A percentile compares a stretch with the other conserved stretches of the same genome.
phyloP scores from a whole-genome alignment of 1,284 basidiomycete species.

The Ceratobasidium theobromae region DNA sequence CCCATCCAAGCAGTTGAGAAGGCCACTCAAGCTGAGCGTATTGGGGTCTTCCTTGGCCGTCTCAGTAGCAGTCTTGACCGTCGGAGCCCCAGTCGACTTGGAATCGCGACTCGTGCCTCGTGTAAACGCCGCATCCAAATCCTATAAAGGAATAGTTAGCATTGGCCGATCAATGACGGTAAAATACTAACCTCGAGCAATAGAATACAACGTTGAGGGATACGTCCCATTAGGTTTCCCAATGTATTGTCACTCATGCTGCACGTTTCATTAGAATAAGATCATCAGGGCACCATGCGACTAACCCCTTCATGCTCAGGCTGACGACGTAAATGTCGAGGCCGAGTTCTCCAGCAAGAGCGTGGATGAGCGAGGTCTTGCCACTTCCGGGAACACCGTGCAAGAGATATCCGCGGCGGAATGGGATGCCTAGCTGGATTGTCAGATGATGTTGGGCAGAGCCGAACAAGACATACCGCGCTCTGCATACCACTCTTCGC shows the following conservation, averaged over 20 bases:
- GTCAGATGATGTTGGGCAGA: conserved; percentile 50
- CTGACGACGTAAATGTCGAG: conserved; percentile 87
- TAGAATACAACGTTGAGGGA: conserved; percentile 78
- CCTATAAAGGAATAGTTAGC: conserved; percentile 30
- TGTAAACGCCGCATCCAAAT: conserved; percentile 83
- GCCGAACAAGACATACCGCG: conserved; percentile 55
- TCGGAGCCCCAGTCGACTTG: conserved; percentile 69
- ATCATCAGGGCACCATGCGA: not conserved
- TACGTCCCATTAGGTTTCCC: conserved; percentile 77
- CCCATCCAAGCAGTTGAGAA: conserved; percentile 82
- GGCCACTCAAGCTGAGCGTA: conserved; percentile 75
- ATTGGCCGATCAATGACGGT: not conserved
- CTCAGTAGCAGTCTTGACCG: conserved; percentile 45
- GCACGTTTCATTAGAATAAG: not conserved
- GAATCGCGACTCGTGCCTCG: conserved; percentile 77
- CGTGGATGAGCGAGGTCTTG: conserved; percentile 71
- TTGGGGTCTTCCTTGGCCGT: conserved; percentile 56
- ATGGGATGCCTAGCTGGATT: conserved; percentile 53
- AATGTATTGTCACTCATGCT: conserved; percentile 87
- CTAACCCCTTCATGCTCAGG: conserved; percentile 78
- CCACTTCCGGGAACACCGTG: conserved; percentile 53
- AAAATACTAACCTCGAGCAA: conserved; percentile 62
- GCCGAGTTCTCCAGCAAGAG: conserved; percentile 80
- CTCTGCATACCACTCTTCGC: conserved; percentile 85
- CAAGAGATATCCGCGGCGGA: conserved; percentile 39